Base-by-base conservation (phyloP, 306 rosid genomes). In the Begonia peltatifolia region DNA sequence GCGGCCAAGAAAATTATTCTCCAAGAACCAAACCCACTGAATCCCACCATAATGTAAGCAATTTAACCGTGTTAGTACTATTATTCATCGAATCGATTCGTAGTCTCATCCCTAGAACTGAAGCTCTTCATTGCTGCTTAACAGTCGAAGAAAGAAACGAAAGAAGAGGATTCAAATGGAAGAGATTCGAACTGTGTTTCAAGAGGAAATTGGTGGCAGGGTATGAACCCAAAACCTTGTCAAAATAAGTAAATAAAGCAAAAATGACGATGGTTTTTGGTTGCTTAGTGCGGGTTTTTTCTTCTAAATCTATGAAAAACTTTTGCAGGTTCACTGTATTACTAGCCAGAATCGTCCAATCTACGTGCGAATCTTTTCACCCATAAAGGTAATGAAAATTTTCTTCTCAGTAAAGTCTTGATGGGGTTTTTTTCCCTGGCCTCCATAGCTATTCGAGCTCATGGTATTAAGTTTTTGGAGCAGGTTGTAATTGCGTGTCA, bases 121-220 rank as follows among this genome's bases (percentile, higher is more conserved):
- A 12, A 17, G 23, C 15, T 49, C 17, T 52, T 12, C 43, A 35
- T 25, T 58, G 47, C 50, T 47, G 46, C 18, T 61, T 17, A 53
- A 46, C 76, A 84, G 93, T 59, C 46, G 17, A 82, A 79, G 70
- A 84, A 82, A 62, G 93, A 84, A 51, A 74, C 59, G 46, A 61
- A 63, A 6, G 74, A 76, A 47, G 85, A 63, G 22, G 84, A 81
- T 50, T 53, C 68, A 49, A 73, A 67, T 62, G 90, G 71, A 44
- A 71, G 56, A 47, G 75, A 74, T 59, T 65, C 87, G 14, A 72
- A 73, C 67, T 46, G 68, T 10, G 80, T 79, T 56, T 79, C 93
- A 46, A 71, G 96, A 30, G 96, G 94, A 62, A 84, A 88, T 66
- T 88, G 96, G 96, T 88, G 96, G 96, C 66, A 88, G 75, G 96